A percentile compares a stretch with the other conserved stretches of the same genome.
These are phyloP conservation scores for Glarea lozoyensis DNA, from an alignment of 495 filamentous ascomycete genomes.

Conservation along the genomic window DNA sequence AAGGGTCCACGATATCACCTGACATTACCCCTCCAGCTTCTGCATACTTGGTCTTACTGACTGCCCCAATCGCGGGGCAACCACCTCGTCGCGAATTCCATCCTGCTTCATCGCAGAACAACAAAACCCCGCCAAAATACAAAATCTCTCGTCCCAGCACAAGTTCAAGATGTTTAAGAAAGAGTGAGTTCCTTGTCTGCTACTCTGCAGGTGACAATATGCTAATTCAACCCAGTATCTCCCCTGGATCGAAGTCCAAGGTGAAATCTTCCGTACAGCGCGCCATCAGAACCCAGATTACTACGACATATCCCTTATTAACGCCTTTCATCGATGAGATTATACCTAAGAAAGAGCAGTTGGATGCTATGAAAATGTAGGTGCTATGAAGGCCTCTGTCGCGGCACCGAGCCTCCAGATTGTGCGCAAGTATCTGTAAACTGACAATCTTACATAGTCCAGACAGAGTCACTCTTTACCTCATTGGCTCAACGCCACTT, in stretches of 20 bases:
- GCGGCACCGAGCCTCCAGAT: no score
- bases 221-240: conserved; percentile 47
- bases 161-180: conserved; percentile 75
- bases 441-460: conserved; percentile 40
- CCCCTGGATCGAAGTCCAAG: conserved; percentile 77
- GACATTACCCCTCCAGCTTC: no score
- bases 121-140: no score
- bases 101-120: no score
- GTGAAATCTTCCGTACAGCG: conserved; percentile 96
- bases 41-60: no score
- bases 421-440: no score
- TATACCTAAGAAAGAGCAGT: conserved; percentile 88
- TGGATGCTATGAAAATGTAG: conserved; percentile 82
- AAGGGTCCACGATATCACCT: no score
- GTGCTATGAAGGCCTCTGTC: no score
- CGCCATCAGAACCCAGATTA: conserved; percentile 67
- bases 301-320: conserved; percentile 78
- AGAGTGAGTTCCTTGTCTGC: conserved; percentile 55
- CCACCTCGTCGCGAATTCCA: no score
- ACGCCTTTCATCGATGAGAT: conserved; percentile 88
- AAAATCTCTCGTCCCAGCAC: no score
- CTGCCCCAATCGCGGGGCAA: no score
- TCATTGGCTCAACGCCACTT: conserved; percentile 62
- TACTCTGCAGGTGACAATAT: background rate
- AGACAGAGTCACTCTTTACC: conserved; percentile 79